These are phyloP conservation scores for Wickerhamiella siamensis DNA, from an alignment of 805 yeast genomes.

Conservation along the genomic window DNA sequence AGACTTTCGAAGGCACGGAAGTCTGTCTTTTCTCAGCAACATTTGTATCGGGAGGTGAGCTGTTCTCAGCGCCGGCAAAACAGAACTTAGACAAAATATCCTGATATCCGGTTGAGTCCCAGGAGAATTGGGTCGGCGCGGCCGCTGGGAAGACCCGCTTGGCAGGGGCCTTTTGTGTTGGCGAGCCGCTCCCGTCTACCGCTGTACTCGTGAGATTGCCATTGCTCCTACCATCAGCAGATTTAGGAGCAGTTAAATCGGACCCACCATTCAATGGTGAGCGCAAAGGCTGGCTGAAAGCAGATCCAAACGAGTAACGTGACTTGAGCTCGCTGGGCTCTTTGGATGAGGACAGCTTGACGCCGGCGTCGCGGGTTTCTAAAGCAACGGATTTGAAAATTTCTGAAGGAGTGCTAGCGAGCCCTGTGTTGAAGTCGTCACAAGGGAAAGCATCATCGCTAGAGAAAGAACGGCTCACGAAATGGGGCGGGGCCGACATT, in stretches of 20 bases:
- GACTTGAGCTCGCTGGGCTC: slow-evolving; percentile 11
- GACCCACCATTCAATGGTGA: not conserved
- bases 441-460: not conserved
- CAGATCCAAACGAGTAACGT: slow-evolving; percentile 23
- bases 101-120: slow-evolving; percentile 27
- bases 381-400: slow-evolving; percentile 3
- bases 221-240: no score
- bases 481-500: not conserved
- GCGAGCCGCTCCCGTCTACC: not conserved
- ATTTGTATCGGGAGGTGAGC: not conserved
- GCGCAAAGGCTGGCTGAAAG: slow-evolving; percentile 12
- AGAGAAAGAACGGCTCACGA: not conserved
- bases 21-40: not conserved
- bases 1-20: not conserved
- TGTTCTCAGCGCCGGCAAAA: slow-evolving; percentile 13
- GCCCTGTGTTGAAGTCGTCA: not conserved
- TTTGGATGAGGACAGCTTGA: slow-evolving; percentile 1
- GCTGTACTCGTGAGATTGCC: no score
- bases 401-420: slow-evolving; percentile 1
- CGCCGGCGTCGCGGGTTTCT: slow-evolving; percentile 3
- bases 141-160: slow-evolving; percentile 3
- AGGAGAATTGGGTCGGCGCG: slow-evolving; percentile 6
- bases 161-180: not conserved
- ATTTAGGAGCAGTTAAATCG: no score
- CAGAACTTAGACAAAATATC: slow-evolving; percentile 28